Percentiles rank a stretch among this genome's conserved stretches.
Conservation (phyloP, 2,329 filamentous ascomycete genomes). For the Graphilbum fragrans region DNA sequence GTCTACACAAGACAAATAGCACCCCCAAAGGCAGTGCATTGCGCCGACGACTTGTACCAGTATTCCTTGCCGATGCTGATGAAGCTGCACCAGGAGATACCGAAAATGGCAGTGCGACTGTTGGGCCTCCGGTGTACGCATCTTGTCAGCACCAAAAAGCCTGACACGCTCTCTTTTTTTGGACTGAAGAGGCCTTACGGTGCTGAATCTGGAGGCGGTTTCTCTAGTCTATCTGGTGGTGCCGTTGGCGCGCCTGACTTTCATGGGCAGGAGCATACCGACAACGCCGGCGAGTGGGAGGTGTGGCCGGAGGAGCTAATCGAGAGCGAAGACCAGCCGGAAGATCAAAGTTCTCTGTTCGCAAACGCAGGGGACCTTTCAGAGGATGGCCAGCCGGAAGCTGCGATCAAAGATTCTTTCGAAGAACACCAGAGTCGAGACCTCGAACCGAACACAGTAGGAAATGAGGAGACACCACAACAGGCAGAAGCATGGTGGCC, state of each 20-base stretch:
- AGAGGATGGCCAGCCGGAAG: too few species aligned
- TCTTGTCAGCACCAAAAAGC: conserved; percentile 74
- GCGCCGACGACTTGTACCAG: conserved; percentile 73
- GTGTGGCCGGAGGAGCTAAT: conserved; percentile 52
- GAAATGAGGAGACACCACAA: conserved; percentile 12
- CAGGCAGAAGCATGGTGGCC: conserved; percentile 52
- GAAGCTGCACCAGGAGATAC: conserved; percentile 75
- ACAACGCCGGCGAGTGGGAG: conserved; percentile 46
- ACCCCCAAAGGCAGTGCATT: conserved; percentile 57
- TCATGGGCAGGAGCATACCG: conserved; percentile 14
- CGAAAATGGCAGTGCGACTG: conserved; percentile 65
- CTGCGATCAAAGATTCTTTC: too few species aligned
- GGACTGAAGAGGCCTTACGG: conserved; percentile 36
- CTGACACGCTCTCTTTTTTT: conserved; percentile 68
- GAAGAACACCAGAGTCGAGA: conserved; percentile 18
- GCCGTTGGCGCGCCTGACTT: too few species aligned
- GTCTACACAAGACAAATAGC: conserved; percentile 74
- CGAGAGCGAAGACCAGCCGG: conserved; percentile 11
- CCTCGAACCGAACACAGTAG: conserved; percentile 35
- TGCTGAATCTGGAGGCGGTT: too few species aligned
- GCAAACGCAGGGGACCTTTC: too few species aligned
- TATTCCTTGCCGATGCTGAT: conserved; percentile 70
- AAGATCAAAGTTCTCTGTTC: too few species aligned
- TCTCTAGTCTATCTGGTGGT: too few species aligned
- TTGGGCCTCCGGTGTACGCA: conserved; percentile 86